A percentile compares a stretch with the other conserved stretches of the same genome.
These are phyloP conservation scores for Biancaea sappan DNA, from an alignment of 306 rosid genomes.

Conservation along the genomic window DNA sequence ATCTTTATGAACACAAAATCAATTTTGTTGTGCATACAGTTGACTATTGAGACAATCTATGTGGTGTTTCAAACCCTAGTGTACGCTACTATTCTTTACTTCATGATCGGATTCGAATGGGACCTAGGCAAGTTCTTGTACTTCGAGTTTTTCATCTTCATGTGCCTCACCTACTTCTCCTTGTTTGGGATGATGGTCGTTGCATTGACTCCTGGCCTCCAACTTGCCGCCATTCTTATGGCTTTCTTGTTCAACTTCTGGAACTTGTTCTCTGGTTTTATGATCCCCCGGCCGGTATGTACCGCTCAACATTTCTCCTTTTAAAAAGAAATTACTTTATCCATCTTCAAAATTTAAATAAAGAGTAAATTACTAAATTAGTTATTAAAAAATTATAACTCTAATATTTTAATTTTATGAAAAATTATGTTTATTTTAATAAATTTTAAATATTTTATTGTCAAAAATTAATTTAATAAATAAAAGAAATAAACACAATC, in stretches of 20 bases:
- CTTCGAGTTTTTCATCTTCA: conserved; percentile 77
- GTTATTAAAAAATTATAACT: too few species aligned
- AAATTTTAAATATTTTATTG: too few species aligned
- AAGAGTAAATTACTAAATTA: too few species aligned
- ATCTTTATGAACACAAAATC: neutral
- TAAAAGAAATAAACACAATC: too few species aligned
- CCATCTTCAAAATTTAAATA: too few species aligned
- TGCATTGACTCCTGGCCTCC: conserved; percentile 70
- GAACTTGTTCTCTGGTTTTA: conserved; percentile 87
- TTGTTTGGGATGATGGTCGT: conserved; percentile 80
- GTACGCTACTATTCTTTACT: conserved; percentile 50
- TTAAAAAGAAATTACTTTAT: too few species aligned
- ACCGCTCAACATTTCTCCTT: neutral
- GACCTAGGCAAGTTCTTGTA: conserved; percentile 51
- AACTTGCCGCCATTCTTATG: conserved; percentile 67
- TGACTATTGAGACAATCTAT: conserved; percentile 71
- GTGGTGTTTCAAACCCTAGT: conserved; percentile 51
- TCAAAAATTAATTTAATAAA: too few species aligned
- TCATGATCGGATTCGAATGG: conserved; percentile 70
- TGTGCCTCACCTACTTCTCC: conserved; percentile 74
- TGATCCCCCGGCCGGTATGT: conserved; percentile 70
- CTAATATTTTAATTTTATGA: too few species aligned
- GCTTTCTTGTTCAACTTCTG: conserved; percentile 71
- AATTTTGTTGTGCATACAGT: conserved; percentile 45
- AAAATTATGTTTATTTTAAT: too few species aligned